phyloP scores from a whole-genome alignment of 2,329 filamentous ascomycete genomes.

The Penicillium griseofulvum region DNA sequence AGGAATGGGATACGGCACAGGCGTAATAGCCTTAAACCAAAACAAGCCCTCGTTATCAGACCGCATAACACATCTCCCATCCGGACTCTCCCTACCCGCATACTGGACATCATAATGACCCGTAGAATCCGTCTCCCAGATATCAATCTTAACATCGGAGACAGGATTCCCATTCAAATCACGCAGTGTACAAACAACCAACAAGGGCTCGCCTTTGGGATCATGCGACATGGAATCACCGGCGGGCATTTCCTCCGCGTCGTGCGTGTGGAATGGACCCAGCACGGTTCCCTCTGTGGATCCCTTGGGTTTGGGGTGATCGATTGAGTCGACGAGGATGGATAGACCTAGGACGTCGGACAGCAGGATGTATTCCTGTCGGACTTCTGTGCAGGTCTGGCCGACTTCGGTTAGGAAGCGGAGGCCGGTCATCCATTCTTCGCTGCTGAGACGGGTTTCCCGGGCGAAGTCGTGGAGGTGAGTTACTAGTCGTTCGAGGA shows the following conservation, averaged over 20 bases:
- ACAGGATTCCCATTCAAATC: constrained; percentile 65
- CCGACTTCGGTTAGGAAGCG: constrained; percentile 70
- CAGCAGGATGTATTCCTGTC: constrained; percentile 81
- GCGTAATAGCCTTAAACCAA: constrained; percentile 82
- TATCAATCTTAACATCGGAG: constrained; percentile 67
- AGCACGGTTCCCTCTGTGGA: constrained; percentile 77
- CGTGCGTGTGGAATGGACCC: constrained; percentile 80
- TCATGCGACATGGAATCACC: constrained; percentile 67
- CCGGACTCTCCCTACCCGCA: constrained; percentile 59
- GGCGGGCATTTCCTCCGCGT: constrained; percentile 57
- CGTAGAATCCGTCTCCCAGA: constrained; percentile 81
- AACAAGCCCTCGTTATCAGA: constrained; percentile 71
- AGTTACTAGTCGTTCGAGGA: constrained; percentile 70
- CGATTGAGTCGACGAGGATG: constrained; percentile 76
- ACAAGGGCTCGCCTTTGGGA: constrained; percentile 64
- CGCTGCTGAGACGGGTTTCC: constrained; percentile 71
- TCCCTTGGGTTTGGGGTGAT: constrained; percentile 71
- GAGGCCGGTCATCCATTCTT: constrained; percentile 75
- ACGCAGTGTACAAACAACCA: constrained; percentile 70
- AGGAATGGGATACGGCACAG: constrained; percentile 82
- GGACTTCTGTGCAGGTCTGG: constrained; percentile 69
- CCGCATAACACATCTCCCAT: constrained; percentile 69
- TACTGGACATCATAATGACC: constrained; percentile 83
- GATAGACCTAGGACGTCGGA: constrained; percentile 77
- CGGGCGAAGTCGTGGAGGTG: constrained; percentile 81